Percentiles rank a stretch among this genome's conserved stretches.
phyloP scores from a whole-genome alignment of 208 protist species.

The Wallacemonas sp. region DNA sequence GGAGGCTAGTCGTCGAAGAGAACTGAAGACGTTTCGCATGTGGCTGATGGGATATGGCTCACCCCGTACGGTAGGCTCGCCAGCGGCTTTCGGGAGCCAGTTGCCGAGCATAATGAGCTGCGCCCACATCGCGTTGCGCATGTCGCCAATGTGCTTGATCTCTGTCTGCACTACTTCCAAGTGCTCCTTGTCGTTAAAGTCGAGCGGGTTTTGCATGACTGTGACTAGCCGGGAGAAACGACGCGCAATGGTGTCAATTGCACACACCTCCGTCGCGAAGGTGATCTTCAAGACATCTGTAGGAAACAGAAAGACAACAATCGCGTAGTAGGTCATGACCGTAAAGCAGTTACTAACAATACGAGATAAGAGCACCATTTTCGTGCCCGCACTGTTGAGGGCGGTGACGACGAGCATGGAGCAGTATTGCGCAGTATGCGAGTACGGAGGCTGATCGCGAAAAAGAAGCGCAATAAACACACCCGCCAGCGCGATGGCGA shows the following conservation, averaged over 20 bases:
- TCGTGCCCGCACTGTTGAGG: slow-evolving; percentile 28
- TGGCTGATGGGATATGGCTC: slow-evolving; percentile 38
- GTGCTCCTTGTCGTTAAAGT: slow-evolving; percentile 9
- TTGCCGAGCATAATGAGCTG: slow-evolving; percentile 22
- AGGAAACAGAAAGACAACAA: slow-evolving; percentile 71
- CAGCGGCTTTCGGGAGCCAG: slow-evolving; percentile 40
- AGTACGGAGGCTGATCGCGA: slow-evolving; percentile 36
- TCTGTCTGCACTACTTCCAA: slow-evolving; percentile 16
- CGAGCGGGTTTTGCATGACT: slow-evolving; percentile 27
- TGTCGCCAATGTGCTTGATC: slow-evolving; percentile 7
- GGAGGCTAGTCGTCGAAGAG: slow-evolving; percentile 49
- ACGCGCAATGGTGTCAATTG: slow-evolving; percentile 25
- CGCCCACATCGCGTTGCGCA: slow-evolving; percentile 29
- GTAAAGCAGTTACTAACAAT: slow-evolving; percentile 54
- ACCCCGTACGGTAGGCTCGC: slow-evolving; percentile 47
- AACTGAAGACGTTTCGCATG: slow-evolving; percentile 51
- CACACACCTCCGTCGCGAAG: slow-evolving; percentile 37
- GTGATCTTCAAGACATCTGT: slow-evolving; percentile 51
- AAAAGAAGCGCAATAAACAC: slow-evolving; percentile 47
- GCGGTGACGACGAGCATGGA: slow-evolving; percentile 37
- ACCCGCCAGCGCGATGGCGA: slow-evolving; percentile 29
- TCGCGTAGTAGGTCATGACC: slow-evolving; percentile 72
- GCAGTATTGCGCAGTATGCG: slow-evolving; percentile 48
- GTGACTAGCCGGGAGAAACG: slow-evolving; percentile 39
- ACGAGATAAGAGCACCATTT: slow-evolving; percentile 37